phyloP scores from a whole-genome alignment of 139 green algal species.

The Desmodesmus armatus region DNA sequence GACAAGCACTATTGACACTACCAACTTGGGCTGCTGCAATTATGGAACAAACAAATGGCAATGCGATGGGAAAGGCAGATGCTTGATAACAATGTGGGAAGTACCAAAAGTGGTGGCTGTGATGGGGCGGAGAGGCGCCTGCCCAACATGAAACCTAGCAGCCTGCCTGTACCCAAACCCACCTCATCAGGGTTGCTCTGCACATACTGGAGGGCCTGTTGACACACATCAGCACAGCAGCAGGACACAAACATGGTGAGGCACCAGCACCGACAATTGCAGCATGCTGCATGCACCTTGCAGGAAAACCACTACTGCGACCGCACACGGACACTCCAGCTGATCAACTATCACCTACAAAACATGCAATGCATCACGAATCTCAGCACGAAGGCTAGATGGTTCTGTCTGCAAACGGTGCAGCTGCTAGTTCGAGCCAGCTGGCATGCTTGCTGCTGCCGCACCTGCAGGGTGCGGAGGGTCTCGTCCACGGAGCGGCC shows the following conservation, averaged over 20 bases:
- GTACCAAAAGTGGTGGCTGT: too few species aligned
- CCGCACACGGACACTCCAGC: neutral
- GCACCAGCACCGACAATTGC: neutral
- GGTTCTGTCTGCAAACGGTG: conserved; percentile 71
- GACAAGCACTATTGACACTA: neutral
- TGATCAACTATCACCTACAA: too few species aligned
- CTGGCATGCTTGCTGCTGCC: neutral
- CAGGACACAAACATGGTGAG: neutral
- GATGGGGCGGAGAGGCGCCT: too few species aligned
- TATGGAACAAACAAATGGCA: too few species aligned
- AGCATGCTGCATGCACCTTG: neutral
- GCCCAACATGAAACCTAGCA: too few species aligned
- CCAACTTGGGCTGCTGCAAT: too few species aligned
- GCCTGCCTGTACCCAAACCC: too few species aligned
- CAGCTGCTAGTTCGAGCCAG: too few species aligned
- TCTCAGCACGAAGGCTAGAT: neutral
- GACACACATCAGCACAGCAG: neutral
- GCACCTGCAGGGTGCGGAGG: conserved; percentile 80
- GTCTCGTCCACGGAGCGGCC: conserved; percentile 97
- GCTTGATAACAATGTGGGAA: too few species aligned
- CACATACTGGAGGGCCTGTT: conserved; percentile 93
- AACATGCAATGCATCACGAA: too few species aligned
- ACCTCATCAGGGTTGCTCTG: conserved; percentile 91
- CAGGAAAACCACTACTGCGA: neutral
- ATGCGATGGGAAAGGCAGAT: too few species aligned